phyloP scores from a whole-genome alignment of 108 stramenopile species.

The Skeletonema marinoi region DNA sequence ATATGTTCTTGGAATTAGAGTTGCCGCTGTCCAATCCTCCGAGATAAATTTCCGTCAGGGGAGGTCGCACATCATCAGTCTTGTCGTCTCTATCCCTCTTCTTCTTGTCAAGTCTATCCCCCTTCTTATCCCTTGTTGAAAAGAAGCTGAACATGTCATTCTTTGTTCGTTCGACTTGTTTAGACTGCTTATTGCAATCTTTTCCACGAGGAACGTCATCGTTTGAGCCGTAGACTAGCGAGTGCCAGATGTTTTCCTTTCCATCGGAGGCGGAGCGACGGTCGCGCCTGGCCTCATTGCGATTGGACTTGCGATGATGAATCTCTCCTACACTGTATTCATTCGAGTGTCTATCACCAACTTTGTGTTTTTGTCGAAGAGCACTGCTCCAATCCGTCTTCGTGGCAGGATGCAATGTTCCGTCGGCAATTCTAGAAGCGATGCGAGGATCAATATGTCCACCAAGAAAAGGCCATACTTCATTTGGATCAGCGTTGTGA shows the following conservation, averaged over 20 bases:
- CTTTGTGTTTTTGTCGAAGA: not conserved
- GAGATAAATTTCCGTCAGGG: constrained; percentile 39
- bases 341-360: not conserved
- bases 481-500: constrained; percentile 7
- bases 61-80: constrained; percentile 23
- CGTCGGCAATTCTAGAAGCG: constrained; percentile 39
- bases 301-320: constrained; percentile 5
- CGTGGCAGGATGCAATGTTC: constrained; percentile 48
- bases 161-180: not conserved
- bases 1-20: not conserved
- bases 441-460: constrained; percentile 33
- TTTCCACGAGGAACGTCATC: not conserved
- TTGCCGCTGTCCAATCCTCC: constrained; percentile 12
- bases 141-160: constrained; percentile 47
- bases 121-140: constrained; percentile 13
- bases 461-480: constrained; percentile 51
- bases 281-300: not conserved
- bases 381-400: constrained; percentile 38
- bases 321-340: constrained; percentile 3
- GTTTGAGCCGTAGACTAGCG: constrained; percentile 23
- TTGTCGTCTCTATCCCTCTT: not conserved
- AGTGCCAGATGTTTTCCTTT: constrained; percentile 33
- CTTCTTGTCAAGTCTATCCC: not conserved
- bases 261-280: not conserved
- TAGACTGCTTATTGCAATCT: not conserved